Percentiles rank a stretch among this genome's conserved stretches.
These are phyloP conservation scores for Mortierella sp. DNA, from an alignment of 371 early-diverging fungal genomes.

Conservation along the genomic window DNA sequence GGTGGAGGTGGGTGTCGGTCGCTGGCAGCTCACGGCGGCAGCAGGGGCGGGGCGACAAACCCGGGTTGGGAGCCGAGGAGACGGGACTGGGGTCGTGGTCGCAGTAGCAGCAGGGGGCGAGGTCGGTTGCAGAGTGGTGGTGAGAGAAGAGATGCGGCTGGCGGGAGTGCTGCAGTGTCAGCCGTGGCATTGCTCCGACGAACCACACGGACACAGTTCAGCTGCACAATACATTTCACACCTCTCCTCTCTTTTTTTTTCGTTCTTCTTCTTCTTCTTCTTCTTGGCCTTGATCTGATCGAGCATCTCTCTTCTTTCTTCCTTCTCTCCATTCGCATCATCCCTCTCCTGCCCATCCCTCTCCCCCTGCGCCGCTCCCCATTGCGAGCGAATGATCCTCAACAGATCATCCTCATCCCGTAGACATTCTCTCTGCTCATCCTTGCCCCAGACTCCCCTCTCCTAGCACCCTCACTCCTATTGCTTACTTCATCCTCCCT, in stretches of 20 bases:
- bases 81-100: no score
- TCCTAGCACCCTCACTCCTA: background rate
- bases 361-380: background rate
- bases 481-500: constrained; percentile 1
- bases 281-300: background rate
- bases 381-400: constrained; percentile 21
- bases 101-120: no score
- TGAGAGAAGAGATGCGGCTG: no score
- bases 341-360: background rate
- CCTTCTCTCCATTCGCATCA: background rate
- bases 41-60: no score
- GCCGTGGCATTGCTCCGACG: no score
- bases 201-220: no score
- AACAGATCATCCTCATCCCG: constrained; percentile 5
- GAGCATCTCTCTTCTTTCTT: background rate
- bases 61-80: no score
- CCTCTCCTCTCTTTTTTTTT: background rate
- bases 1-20: no score
- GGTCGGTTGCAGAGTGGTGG: no score
- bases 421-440: background rate
- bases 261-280: constrained; percentile 3
- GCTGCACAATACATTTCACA: no score
- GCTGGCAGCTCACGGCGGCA: no score
- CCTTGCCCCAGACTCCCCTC: background rate
- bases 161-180: background rate